A percentile compares a stretch with the other conserved stretches of the same genome.
Conservation (phyloP, 306 rosid genomes). For the Castanea sativa region DNA sequence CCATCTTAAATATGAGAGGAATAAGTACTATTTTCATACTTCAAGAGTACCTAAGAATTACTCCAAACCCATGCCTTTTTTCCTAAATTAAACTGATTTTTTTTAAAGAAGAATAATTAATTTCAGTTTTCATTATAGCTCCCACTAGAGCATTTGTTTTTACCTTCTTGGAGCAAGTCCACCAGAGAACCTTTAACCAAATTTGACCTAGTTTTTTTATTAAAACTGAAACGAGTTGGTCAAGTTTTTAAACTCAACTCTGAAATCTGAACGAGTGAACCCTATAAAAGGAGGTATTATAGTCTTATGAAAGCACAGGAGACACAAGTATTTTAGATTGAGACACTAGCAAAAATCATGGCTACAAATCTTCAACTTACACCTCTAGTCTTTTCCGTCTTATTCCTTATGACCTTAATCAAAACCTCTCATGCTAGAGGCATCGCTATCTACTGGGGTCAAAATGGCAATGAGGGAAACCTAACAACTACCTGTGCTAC, state of each 20-base stretch:
- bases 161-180: no score
- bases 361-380: constrained; percentile 2
- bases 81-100: no score
- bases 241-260: no score
- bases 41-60: no score
- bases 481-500: constrained; percentile 62
- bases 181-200: no score
- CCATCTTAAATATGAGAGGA: rapidly evolving
- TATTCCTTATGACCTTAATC: constrained; percentile 1
- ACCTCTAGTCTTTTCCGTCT: constrained; percentile 12
- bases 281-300: background rate
- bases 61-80: no score
- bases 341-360: constrained; percentile 16
- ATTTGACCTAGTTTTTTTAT: no score
- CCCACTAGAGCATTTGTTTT: no score
- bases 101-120: no score
- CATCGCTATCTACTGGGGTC: constrained; percentile 79
- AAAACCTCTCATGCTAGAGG: constrained; percentile 37
- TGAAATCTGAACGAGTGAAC: background rate
- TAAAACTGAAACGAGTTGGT: no score
- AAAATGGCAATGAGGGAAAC: constrained; percentile 64
- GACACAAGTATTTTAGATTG: background rate
- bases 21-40: no score
- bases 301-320: background rate
- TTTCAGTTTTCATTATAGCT: no score